A percentile compares a stretch with the other conserved stretches of the same genome.
Conservation (phyloP, 2,329 filamentous ascomycete genomes). For the Colletotrichum filicis region DNA sequence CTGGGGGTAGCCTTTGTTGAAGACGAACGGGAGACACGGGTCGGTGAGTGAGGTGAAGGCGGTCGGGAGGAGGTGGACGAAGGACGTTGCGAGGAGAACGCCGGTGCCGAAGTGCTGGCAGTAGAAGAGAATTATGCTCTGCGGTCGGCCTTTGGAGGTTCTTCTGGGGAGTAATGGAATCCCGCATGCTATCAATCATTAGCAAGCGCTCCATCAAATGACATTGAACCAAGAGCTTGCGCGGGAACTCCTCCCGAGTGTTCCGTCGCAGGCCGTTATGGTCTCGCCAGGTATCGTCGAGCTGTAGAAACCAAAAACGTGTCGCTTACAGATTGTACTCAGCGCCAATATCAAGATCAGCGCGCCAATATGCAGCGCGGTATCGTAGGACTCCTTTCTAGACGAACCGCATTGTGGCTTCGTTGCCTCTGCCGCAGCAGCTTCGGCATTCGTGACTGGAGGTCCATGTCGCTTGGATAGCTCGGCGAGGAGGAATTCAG, state of each 20-base stretch:
- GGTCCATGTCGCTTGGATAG: slow-evolving; percentile 57
- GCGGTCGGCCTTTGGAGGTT: slow-evolving; percentile 66
- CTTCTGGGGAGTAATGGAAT: slow-evolving; percentile 74
- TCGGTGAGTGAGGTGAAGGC: slow-evolving; percentile 75
- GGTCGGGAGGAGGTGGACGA: slow-evolving; percentile 79
- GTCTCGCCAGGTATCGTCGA: neutral
- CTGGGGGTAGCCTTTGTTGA: slow-evolving; percentile 81
- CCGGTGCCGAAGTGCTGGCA: slow-evolving; percentile 84
- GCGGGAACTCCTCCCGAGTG: neutral
- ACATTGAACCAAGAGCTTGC: neutral
- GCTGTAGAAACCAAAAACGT: neutral
- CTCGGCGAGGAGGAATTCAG: slow-evolving; percentile 63
- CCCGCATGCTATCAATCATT: slow-evolving; percentile 62
- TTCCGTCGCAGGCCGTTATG: slow-evolving; percentile 8
- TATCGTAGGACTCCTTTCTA: slow-evolving; percentile 70
- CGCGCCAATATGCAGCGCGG: slow-evolving; percentile 73
- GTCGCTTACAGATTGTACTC: slow-evolving; percentile 64
- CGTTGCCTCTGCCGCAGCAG: slow-evolving; percentile 45
- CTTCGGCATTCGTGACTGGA: slow-evolving; percentile 21
- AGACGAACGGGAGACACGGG: slow-evolving; percentile 80
- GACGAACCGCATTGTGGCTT: slow-evolving; percentile 65
- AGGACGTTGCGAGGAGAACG: slow-evolving; percentile 87
- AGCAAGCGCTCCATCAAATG: neutral
- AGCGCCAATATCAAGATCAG: slow-evolving; percentile 72
- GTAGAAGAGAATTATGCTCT: slow-evolving; percentile 71